phyloP scores from a whole-genome alignment of 805 yeast genomes.

The Zygosaccharomyces pseudorouxii region DNA sequence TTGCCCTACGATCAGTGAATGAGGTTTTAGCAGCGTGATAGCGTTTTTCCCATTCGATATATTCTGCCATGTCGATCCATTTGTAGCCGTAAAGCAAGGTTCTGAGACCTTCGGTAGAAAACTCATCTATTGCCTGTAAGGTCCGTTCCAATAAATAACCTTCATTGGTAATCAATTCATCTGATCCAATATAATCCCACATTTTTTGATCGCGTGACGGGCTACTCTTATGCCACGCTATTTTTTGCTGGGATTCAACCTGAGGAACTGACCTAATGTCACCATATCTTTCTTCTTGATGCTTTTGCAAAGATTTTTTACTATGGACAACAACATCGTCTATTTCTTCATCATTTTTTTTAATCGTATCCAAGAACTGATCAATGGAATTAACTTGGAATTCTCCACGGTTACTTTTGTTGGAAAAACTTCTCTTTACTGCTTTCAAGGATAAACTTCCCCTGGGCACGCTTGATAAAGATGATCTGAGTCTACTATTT shows the following conservation, averaged over 20 bases:
- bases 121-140: conserved; percentile 85
- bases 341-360: conserved; percentile 48
- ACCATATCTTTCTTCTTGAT: conserved; percentile 54
- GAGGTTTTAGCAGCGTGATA: conserved; percentile 77
- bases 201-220: conserved; percentile 9
- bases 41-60: conserved; percentile 58
- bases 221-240: not conserved
- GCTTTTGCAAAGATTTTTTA: conserved; percentile 53
- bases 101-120: conserved; percentile 90
- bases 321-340: conserved; percentile 50
- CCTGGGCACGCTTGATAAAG: conserved; percentile 25
- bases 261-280: conserved; percentile 10
- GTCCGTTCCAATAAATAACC: conserved; percentile 78
- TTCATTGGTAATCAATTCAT: conserved; percentile 60
- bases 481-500: conserved; percentile 34
- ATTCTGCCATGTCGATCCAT: conserved; percentile 59
- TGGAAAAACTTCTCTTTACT: conserved; percentile 30
- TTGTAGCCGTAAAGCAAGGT: conserved; percentile 79
- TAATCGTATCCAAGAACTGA: conserved; percentile 41
- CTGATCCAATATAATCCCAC: conserved; percentile 44
- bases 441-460: conserved; percentile 33
- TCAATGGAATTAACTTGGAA: conserved; percentile 44
- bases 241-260: not conserved
- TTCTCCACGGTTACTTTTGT: conserved; percentile 21
- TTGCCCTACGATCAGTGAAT: conserved; percentile 56